Evolutionary conservation across 495 filamentous ascomycete genomes (phyloP).

Genomic region (Penicillium herquei): DNA sequence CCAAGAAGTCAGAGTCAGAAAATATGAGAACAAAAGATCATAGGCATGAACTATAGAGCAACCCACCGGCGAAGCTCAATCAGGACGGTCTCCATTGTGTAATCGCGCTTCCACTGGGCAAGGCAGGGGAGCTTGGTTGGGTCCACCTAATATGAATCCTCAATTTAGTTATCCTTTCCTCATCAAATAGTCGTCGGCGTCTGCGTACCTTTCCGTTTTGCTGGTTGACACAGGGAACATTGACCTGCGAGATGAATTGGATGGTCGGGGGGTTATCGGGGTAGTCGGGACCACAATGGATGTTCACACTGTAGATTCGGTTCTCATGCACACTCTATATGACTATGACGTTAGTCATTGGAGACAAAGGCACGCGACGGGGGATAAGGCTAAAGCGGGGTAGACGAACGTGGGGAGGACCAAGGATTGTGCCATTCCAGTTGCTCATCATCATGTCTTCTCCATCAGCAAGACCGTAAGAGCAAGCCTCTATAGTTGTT

Average conservation of each 20-base stretch:
- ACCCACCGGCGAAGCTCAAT: conserved; percentile 78
- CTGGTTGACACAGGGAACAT: conserved; percentile 87
- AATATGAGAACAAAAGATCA: conserved; percentile 3
- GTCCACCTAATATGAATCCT: conserved; percentile 63
- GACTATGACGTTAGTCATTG: conserved; percentile 12
- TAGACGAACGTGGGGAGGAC: conserved; percentile 83
- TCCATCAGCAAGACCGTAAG: conserved; percentile 90
- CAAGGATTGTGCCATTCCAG: conserved; percentile 97
- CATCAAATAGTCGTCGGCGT: not conserved
- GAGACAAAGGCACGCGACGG: not conserved
- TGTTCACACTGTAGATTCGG: conserved; percentile 95
- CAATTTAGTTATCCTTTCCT: not conserved
- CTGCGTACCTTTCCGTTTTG: conserved; percentile 65
- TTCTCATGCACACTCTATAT: conserved; percentile 91
- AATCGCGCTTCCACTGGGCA: conserved; percentile 81
- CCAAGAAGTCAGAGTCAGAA: conserved; percentile 6
- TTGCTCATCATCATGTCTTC: conserved; percentile 97
- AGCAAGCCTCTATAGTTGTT: conserved; percentile 76
- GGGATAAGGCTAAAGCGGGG: not conserved
- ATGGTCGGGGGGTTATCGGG: conserved; percentile 85
- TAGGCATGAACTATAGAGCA: not conserved
- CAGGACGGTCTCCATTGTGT: conserved; percentile 90
- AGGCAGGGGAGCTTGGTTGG: conserved; percentile 78
- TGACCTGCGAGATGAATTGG: conserved; percentile 88
- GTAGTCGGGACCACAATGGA: conserved; percentile 90